A percentile compares a stretch with the other conserved stretches of the same genome.
phyloP scores from a whole-genome alignment of 73 alveolate genomes.

The Urostyla sp. region DNA sequence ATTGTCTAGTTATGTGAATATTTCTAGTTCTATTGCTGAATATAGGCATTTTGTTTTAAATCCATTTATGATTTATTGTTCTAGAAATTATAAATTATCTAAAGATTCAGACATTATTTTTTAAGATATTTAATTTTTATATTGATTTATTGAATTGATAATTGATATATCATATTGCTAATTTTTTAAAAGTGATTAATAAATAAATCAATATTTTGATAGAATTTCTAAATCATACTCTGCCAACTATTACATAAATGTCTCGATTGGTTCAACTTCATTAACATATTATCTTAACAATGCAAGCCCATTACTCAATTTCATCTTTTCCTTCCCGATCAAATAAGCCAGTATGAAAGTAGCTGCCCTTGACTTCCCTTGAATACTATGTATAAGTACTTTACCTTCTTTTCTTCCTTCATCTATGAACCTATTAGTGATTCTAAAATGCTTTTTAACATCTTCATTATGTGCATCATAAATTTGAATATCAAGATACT shows the following conservation, averaged over 20 bases:
- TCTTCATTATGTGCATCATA: slow-evolving; percentile 91
- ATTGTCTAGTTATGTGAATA: no score
- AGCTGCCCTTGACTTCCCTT: slow-evolving; percentile 91
- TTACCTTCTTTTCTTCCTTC: slow-evolving; percentile 84
- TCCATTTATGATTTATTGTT: no score
- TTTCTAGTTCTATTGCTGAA: no score
- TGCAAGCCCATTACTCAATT: slow-evolving; percentile 82
- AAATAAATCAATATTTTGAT: slow-evolving; percentile 50
- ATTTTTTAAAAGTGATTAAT: no score
- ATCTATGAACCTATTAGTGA: slow-evolving; percentile 90
- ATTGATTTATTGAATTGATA: no score
- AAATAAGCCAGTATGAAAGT: slow-evolving; percentile 90
- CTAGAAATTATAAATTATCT: no score
- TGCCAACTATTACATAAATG: slow-evolving; percentile 68
- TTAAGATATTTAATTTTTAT: no score
- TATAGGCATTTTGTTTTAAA: no score
- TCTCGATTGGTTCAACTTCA: slow-evolving; percentile 74
- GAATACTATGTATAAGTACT: slow-evolving; percentile 86
- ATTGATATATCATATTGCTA: no score
- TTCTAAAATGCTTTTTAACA: slow-evolving; percentile 90
- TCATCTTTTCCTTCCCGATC: slow-evolving; percentile 84
- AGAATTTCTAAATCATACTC: slow-evolving; percentile 75
- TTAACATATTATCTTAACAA: slow-evolving; percentile 64
- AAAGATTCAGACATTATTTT: no score
- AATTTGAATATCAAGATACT: slow-evolving; percentile 83